Evolutionary conservation across 176 grass and related monocot species (phyloP), one percentile per base, ranked within the genome.

Genomic region (Rhynchospora breviuscula): DNA sequence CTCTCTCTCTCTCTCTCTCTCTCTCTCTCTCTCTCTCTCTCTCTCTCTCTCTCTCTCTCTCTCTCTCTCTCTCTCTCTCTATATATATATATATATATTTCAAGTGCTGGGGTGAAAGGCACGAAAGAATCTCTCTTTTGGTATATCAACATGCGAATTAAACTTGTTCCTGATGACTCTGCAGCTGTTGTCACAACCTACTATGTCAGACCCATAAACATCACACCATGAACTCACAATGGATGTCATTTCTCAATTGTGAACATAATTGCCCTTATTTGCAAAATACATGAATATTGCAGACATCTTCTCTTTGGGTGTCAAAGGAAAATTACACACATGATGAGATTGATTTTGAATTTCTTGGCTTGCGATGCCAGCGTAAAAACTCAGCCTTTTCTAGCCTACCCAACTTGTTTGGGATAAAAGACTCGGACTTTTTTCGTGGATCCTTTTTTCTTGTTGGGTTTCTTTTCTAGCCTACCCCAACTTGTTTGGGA

Each of bases 341-440:
- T 15, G 90, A 98, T 33, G 92, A 98, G 89, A 94, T 94, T 78
- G 90, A 94, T 77, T 98, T 90, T 19, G 95, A 98, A 86, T 98
- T 98, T 78, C 79, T 98, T 0, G 95, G 95, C 46, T n/a, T n/a
- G n/a, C n/a, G n/a, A n/a, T n/a, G n/a, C n/a, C n/a, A n/a, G n/a
- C n/a, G n/a, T n/a, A n/a, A n/a, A n/a, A n/a, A n/a, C n/a, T n/a
- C n/a, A n/a, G n/a, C n/a, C n/a, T n/a, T n/a, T n/a, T n/a, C n/a
- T n/a, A n/a, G n/a, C n/a, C n/a, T n/a, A n/a, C n/a, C n/a, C n/a
- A n/a, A n/a, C n/a, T n/a, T n/a, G n/a, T n/a, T n/a, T n/a, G n/a
- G n/a, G n/a, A n/a, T n/a, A n/a, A n/a, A n/a, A n/a, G n/a, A n/a
- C n/a, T n/a, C n/a, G n/a, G n/a, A n/a, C n/a, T n/a, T n/a, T n/a